A percentile compares a stretch with the other conserved stretches of the same genome.
These are phyloP conservation scores for Chalciporus chontae DNA, from an alignment of 768 basidiomycete species.

Conservation along the genomic window DNA sequence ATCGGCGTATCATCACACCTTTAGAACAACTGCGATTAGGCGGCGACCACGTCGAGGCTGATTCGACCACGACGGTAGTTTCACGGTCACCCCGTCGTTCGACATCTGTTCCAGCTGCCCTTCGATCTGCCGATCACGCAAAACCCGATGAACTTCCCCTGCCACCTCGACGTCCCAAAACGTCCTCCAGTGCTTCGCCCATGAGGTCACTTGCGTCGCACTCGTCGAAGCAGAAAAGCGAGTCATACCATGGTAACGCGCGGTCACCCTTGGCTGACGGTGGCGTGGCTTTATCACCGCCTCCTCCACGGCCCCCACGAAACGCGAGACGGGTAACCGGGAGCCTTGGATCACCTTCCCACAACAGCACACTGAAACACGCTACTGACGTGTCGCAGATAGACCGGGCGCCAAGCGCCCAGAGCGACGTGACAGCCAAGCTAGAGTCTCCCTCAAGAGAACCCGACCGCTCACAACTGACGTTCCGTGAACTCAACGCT, in stretches of 20 bases:
- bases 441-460: no score
- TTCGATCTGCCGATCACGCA: constrained; percentile 4
- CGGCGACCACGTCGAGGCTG: constrained; percentile 16
- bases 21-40: constrained; percentile 47
- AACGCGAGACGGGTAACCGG: constrained; percentile 11
- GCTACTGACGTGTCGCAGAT: constrained; percentile 8
- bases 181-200: constrained; percentile 30
- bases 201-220: constrained; percentile 47
- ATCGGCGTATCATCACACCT: constrained; percentile 54
- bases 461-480: constrained; percentile 27
- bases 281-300: constrained; percentile 24
- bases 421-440: constrained; percentile 30
- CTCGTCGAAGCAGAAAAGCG: constrained; percentile 31
- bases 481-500: constrained; percentile 47
- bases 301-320: constrained; percentile 23
- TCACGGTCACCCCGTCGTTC: constrained; percentile 17
- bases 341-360: no score
- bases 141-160: constrained; percentile 6
- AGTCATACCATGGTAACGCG: not conserved
- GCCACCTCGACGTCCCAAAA: constrained; percentile 11
- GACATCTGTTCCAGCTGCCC: constrained; percentile 16
- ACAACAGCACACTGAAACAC: no score
- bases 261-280: constrained; percentile 15
- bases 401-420: constrained; percentile 22
- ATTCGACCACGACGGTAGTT: not conserved